These are phyloP conservation scores for Chaetomium tenue DNA, from an alignment of 495 filamentous ascomycete genomes.

Conservation along the genomic window DNA sequence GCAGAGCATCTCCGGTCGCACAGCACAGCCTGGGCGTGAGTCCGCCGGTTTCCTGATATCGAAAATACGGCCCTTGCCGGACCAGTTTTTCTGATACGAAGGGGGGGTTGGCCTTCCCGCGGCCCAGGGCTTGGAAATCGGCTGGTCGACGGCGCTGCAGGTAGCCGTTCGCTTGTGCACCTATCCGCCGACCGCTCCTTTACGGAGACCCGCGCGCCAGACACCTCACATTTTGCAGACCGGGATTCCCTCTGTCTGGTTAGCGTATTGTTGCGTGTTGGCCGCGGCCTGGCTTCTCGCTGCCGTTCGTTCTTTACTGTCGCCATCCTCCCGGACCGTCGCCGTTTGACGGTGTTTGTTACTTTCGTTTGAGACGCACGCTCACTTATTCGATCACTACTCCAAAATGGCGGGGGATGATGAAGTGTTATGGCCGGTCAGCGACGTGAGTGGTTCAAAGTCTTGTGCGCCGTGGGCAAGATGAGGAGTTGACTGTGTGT, in stretches of 20 bases:
- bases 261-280: neutral
- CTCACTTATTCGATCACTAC: neutral
- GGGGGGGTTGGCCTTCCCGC: neutral
- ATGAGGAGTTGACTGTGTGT: neutral
- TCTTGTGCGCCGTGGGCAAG: neutral
- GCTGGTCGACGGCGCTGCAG: conserved; percentile 24
- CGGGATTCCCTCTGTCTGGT: neutral
- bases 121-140: conserved; percentile 3
- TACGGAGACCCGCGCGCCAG: conserved; percentile 10
- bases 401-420: conserved; percentile 45
- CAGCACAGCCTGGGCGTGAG: conserved; percentile 3
- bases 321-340: neutral
- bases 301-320: neutral
- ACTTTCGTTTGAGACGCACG: conserved; percentile 8
- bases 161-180: conserved; percentile 34
- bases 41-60: neutral
- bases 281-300: neutral
- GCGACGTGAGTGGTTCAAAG: conserved; percentile 58
- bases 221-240: neutral
- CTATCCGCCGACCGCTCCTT: conserved; percentile 30
- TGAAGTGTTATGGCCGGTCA: conserved; percentile 54
- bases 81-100: conserved; percentile 10
- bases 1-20: neutral
- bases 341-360: neutral
- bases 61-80: conserved; percentile 2